phyloP scores from a whole-genome alignment of 2,329 filamentous ascomycete species.

The Myriosclerotinia scirpicola region DNA sequence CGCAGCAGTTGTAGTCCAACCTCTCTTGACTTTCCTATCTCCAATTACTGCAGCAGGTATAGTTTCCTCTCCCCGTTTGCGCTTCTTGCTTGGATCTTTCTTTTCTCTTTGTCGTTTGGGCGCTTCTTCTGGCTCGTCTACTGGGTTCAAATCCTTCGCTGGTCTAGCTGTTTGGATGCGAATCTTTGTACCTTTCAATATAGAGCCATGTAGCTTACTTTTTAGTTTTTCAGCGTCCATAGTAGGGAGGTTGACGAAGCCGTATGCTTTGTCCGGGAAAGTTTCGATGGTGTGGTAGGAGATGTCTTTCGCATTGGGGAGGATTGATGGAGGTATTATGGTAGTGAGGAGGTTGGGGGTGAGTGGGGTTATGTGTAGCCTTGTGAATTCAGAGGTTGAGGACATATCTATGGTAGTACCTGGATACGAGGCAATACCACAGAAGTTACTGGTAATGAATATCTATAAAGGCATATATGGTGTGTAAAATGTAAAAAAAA shows the following conservation, averaged over 20 bases:
- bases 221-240: constrained; percentile 87
- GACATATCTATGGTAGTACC: constrained; percentile 11
- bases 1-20: constrained; percentile 53
- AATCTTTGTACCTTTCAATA: constrained; percentile 82
- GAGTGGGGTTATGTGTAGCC: constrained; percentile 88
- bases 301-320: constrained; percentile 69
- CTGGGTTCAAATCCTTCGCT: constrained; percentile 46
- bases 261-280: constrained; percentile 88
- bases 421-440: not conserved
- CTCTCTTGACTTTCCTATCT: constrained; percentile 45
- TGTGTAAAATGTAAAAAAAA: not conserved
- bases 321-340: constrained; percentile 67
- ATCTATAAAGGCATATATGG: not conserved
- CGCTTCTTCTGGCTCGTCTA: constrained; percentile 42
- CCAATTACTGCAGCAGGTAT: constrained; percentile 71
- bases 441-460: not conserved
- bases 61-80: constrained; percentile 49
- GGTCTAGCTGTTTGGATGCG: constrained; percentile 78
- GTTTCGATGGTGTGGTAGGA: constrained; percentile 87
- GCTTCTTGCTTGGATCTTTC: constrained; percentile 49
- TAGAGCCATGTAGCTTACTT: constrained; percentile 85
- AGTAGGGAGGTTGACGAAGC: constrained; percentile 79
- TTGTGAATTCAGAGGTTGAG: constrained; percentile 42
- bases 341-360: constrained; percentile 70
- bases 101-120: constrained; percentile 46